Evolutionary conservation across 345 rosid genomes (phyloP), one percentile per base, ranked within the genome.

Genomic region (Microthlaspi erraticum): DNA sequence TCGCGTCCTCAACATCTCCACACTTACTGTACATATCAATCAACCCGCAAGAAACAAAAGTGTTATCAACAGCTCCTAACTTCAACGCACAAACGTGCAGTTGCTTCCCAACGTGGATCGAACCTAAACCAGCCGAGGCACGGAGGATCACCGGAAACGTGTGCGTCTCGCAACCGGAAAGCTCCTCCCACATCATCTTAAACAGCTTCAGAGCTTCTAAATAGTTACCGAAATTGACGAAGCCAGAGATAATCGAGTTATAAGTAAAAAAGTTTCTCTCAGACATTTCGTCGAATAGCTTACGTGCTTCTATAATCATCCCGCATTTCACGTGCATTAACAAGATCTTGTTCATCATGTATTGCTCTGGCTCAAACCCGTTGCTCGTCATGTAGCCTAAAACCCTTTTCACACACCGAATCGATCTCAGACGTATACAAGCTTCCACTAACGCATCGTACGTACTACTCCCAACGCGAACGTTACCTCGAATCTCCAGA

Each of bases 21-120:
- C 98, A 90, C 74, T 90, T 93, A 46, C 90, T 77, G 69, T 93
- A 93, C 98, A 90, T 90, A 74, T 93, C 88, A 10, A 90, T 86
- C 81, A 92, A 69, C 1, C 93, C 87, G 63, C 96, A 88, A 1
- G 88, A 82, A 18, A 92, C 82, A 77, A 85, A 92, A n/a, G 78
- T 71, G 60, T 90, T 78, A 50, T 76, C 78, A 26, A 64, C 70
- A 2, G 72, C 57, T 53, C 85, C 86, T 83, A 84, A 50, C 74
- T 85, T 92, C 83, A 85, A 58, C 0, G 81, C 83, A 70, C 84
- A 85, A 0, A 88, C 81, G 45, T 92, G 98, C 26, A 92, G 53
- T 59, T 92, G 95, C 74, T 78, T 83, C 48, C 96, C 96, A 2
- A 70, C 68, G 36, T 77, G 72, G 64, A 88, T 53, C 60, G 78